Evolutionary conservation across 2,329 filamentous ascomycete genomes (phyloP).

Genomic region (Colletotrichum neosansevieriae): DNA sequence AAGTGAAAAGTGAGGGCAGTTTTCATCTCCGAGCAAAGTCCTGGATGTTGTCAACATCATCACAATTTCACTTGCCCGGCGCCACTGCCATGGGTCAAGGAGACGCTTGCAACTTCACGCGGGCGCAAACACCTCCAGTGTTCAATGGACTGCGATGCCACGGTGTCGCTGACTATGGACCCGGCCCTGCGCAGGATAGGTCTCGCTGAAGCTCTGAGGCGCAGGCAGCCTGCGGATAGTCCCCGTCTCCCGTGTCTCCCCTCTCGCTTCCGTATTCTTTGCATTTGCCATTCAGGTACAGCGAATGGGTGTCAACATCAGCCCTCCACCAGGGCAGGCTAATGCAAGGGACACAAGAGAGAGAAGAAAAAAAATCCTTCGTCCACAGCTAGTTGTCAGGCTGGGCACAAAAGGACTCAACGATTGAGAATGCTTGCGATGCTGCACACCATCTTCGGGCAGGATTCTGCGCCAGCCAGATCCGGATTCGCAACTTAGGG

Average conservation of each 20-base stretch:
- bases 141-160: conserved; percentile 11
- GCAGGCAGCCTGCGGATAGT: conserved; percentile 26
- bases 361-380: conserved; percentile 16
- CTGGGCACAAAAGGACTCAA: conserved; percentile 17
- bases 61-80: background rate
- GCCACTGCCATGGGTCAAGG: conserved; percentile 11
- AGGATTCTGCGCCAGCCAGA: conserved; percentile 17
- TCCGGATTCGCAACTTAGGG: conserved; percentile 1
- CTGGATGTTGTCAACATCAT: background rate
- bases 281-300: conserved; percentile 10
- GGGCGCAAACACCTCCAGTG: conserved; percentile 6
- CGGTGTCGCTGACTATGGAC: conserved; percentile 6
- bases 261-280: conserved; percentile 31
- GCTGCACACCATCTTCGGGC: conserved; percentile 26
- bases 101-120: conserved; percentile 25
- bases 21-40: background rate
- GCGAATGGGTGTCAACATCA: conserved; percentile 25
- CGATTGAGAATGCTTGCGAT: conserved; percentile 6
- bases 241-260: conserved; percentile 24
- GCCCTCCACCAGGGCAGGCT: conserved; percentile 32
- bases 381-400: conserved; percentile 1
- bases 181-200: background rate
- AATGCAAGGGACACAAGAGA: conserved; percentile 38
- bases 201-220: conserved; percentile 26
- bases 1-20: too few species aligned